Conservation (phyloP, 139 green algal genomes). For the Chlorella sorokiniana region DNA sequence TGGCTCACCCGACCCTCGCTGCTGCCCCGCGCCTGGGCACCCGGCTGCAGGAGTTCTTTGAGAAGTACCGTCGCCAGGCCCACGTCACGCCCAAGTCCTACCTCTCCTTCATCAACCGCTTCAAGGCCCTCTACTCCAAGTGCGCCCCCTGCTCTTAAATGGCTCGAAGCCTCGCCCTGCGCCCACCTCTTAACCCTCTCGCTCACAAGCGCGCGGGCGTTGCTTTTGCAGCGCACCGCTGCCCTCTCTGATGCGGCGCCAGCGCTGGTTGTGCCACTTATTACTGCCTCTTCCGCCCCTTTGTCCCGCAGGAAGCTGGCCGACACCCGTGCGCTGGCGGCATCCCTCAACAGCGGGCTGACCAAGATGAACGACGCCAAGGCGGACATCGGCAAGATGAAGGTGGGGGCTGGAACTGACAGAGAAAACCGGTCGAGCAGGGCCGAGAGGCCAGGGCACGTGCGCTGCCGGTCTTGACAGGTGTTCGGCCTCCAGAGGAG, state of each 20-base stretch:
- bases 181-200: no score
- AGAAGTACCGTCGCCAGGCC: constrained; percentile 85
- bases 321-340: constrained; percentile 53
- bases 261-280: not conserved
- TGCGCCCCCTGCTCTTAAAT: not conserved
- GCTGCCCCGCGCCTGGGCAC: not conserved
- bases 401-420: constrained; percentile 52
- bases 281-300: not conserved
- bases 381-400: constrained; percentile 90
- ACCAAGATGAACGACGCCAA: constrained; percentile 95
- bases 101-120: constrained; percentile 89
- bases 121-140: constrained; percentile 85
- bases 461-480: no score
- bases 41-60: constrained; percentile 77
- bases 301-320: constrained; percentile 61
- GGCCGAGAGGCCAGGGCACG: no score
- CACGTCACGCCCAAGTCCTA: constrained; percentile 96
- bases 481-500: no score
- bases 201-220: no score
- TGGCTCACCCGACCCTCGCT: not conserved
- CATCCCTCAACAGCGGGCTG: constrained; percentile 79
- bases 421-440: no score
- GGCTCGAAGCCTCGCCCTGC: no score
- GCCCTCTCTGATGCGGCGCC: no score
- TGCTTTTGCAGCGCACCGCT: no score